Base-by-base conservation (phyloP, 371 early-diverging fungal species). In the Capniomyces stellatus region DNA sequence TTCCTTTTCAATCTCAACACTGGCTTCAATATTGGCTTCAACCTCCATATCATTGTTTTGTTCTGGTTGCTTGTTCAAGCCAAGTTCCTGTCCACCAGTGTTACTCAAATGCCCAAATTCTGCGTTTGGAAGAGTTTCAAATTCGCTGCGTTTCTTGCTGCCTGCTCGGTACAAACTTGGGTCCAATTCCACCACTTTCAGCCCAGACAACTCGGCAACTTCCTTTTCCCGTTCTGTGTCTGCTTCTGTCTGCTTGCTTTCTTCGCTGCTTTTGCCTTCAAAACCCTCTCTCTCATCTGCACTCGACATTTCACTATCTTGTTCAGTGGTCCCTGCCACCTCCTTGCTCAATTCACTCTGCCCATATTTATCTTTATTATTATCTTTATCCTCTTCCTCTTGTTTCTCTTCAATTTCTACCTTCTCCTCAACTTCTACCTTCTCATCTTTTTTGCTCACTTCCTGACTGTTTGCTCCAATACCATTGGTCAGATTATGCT, bases 401-500 rank as follows among this genome's bases (percentile, higher is more conserved):
- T 10, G 43, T 3, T 55, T 55, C 3, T 41, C 41, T 41, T 41
- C 41, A 41, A 41, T 21, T 2, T 54, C 54, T 27, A 54, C 18
- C 10, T 21, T 47, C 22, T 22, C n/a, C n/a, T n/a, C n/a, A n/a
- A n/a, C n/a, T n/a, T n/a, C n/a, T n/a, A n/a, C n/a, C n/a, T n/a
- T n/a, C 49, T 18, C 6, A 3, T 24, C 1, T 4, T 22, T 25
- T 29, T 2, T 10, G 53, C 50, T 3, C 29, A 12, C 19, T 12
- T 15, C 2, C 13, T 4, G 2, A 19, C 24, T 12, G 24, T 29
- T 4, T 30, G 12, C 1, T 43, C n/a, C 12, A 47, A 53, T 22
- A 29, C 54, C 21, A 48, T 73, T 1, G 79, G 76, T 12, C 80
- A 77, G 56, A 80, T 82, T 30, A 74, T 67, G 8, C 78, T 69